Evolutionary conservation across 208 protist species (phyloP), one percentile per base, ranked within the genome.

Genomic region (Crithidia thermophila): DNA sequence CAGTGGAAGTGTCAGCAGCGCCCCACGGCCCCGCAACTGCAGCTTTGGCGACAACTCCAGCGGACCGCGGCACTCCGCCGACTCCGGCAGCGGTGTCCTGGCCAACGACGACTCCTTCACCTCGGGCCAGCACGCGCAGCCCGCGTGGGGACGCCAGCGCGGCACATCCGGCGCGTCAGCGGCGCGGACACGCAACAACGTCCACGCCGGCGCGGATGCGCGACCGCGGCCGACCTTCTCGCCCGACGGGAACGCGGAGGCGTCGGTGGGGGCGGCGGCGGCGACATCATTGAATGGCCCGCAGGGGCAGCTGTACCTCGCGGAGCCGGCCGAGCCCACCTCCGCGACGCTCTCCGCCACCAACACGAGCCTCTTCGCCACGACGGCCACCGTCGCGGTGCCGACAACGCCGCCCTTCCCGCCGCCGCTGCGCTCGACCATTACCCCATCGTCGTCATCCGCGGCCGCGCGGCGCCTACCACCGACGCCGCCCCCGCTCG

Each of bases 221-320:
- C 52, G 28, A 13, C 53, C 31, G 25, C 64, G 64, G 20, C 53
- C 33, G 31, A 46, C 53, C 28, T 70, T 55, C 45, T 47, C 53
- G 8, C 13, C 31, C 16, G n/a, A 28, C 16, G 18, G 14, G n/a
- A n/a, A n/a, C n/a, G n/a, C n/a, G n/a, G n/a, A n/a, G n/a, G n/a
- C n/a, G n/a, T n/a, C n/a, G n/a, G n/a, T n/a, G n/a, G n/a, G n/a
- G n/a, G n/a, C n/a, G n/a, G n/a, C n/a, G n/a, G n/a, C n/a, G n/a
- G n/a, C n/a, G n/a, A n/a, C n/a, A n/a, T n/a, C n/a, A n/a, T n/a
- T n/a, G n/a, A n/a, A n/a, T n/a, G n/a, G n/a, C n/a, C n/a, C 39
- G 10, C 42, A 5, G 21, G 51, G n/a, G n/a, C 10, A 9, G 13
- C 40, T 9, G 25, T 20, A 20, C n/a, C 18, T 23, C 25, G 27